phyloP scores from a whole-genome alignment of 202 grass and related monocot genomes.

The Alloteropsis angusta region DNA sequence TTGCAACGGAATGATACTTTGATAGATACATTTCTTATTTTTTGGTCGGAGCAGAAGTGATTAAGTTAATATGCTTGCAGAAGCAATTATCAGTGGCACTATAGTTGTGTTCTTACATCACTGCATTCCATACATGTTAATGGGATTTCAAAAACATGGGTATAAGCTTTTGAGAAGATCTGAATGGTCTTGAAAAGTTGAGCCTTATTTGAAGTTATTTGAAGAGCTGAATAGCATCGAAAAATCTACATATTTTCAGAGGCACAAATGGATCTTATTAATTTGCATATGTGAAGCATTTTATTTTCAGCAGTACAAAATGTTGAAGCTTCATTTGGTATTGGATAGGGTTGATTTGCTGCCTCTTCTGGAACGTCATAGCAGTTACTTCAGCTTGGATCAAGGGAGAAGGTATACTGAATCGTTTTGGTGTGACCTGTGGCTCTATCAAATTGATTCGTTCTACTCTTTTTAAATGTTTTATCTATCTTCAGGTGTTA shows the following conservation, averaged over 20 bases:
- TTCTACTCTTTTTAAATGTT: neutral
- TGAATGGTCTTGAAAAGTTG: neutral
- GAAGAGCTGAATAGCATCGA: neutral
- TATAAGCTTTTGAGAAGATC: neutral
- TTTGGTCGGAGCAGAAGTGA: neutral
- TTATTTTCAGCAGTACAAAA: neutral
- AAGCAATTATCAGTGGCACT: neutral
- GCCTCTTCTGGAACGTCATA: slow-evolving; percentile 90
- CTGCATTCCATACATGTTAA: neutral
- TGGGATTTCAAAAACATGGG: neutral
- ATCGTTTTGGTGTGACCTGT: neutral
- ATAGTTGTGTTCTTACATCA: neutral
- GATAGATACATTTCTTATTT: neutral
- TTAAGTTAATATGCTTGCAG: neutral
- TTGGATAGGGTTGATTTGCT: slow-evolving; percentile 70
- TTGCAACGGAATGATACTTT: neutral
- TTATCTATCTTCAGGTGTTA: slow-evolving; percentile 59
- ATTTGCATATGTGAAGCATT: neutral
- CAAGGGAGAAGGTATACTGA: slow-evolving; percentile 70
- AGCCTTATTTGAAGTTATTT: slow-evolving; percentile 3
- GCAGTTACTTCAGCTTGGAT: slow-evolving; percentile 98
- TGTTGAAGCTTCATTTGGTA: slow-evolving; percentile 12
- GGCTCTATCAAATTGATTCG: slow-evolving; percentile 5
- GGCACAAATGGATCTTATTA: neutral
- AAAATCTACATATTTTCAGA: neutral